Base-by-base conservation (phyloP, 805 yeast species). In the Ogataea methanolica region DNA sequence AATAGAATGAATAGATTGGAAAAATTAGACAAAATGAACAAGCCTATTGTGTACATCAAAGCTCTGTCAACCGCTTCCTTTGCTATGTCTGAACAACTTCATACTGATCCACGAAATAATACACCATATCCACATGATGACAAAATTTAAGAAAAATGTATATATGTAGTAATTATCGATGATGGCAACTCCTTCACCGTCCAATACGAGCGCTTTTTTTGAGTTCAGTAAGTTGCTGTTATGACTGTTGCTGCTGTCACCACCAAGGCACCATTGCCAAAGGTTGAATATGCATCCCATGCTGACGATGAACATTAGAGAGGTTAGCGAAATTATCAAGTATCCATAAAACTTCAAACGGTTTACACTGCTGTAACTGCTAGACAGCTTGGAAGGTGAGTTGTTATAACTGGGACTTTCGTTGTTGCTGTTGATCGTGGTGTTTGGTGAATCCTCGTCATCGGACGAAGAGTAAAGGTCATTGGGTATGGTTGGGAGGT, bases 81-180 rank as follows among this genome's bases (percentile, higher is more conserved):
- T 84, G 21, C 94, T 84, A 60, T 88, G 94, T 47, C 89, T 71
- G 66, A 88, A 88, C 47, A 87, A 68, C 63, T 88, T 88, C 76
- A 87, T 73, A 35, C 94, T 91, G 40, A 82, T 71, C 96, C 96
- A 88, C 11, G 90, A 79, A 4, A 76, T 67, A 9, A 81, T 66
- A 38, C 90, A 79, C 95, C 96, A 87, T 5, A 80, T 62, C 86
- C 87, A 81, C 3, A 68, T 42, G 4, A 68, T 56, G 21, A 62
- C 67, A 45, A 63, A 66, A 36, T 59, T 66, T 21, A 68, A 51
- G 22, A 65, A 59, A 39, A 68, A 58, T 7, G 57, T 47, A 46
- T 60, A 61, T 2, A 67, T 48, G 39, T 66, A 65, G 47, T 68
- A 68, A 34, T 60, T 58, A 34, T 59, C 60, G 8, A 61, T 39